Conservation (phyloP, 371 early-diverging fungal genomes). For the Coemansia sp. region DNA sequence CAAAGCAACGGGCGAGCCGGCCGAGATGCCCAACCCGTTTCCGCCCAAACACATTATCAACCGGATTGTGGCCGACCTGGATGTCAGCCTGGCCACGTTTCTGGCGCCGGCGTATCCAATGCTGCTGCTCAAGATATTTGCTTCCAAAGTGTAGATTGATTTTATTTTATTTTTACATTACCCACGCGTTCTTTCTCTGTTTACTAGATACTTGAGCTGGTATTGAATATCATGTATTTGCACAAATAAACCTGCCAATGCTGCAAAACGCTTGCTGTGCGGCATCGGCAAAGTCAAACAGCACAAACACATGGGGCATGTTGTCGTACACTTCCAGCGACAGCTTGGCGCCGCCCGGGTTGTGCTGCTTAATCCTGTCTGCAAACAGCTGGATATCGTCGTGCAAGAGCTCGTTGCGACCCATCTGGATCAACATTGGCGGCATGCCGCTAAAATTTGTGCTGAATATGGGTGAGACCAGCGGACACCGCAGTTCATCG, state of each 20-base stretch:
- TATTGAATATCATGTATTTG: too few species aligned
- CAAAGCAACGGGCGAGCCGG: background rate
- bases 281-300: constrained; percentile 49
- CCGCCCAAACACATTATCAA: constrained; percentile 42
- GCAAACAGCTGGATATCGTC: constrained; percentile 42
- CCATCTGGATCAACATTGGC: constrained; percentile 55
- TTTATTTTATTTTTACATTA: background rate
- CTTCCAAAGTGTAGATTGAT: constrained; percentile 13
- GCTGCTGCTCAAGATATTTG: constrained; percentile 42
- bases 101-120: constrained; percentile 45
- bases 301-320: constrained; percentile 76
- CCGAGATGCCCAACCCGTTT: constrained; percentile 35
- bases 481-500: constrained; percentile 38
- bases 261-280: constrained; percentile 30
- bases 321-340: constrained; percentile 57
- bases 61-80: constrained; percentile 44
- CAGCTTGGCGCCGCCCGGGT: background rate
- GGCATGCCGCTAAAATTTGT: constrained; percentile 53
- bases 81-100: constrained; percentile 35
- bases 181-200: background rate
- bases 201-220: background rate
- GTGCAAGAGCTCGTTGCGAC: constrained; percentile 47
- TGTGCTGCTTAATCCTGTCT: constrained; percentile 8
- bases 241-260: constrained; percentile 14
- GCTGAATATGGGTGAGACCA: constrained; percentile 53